Evolutionary conservation across 1,284 basidiomycete species (phyloP), one percentile per base, ranked within the genome.

Genomic region (Cerrena zonata): DNA sequence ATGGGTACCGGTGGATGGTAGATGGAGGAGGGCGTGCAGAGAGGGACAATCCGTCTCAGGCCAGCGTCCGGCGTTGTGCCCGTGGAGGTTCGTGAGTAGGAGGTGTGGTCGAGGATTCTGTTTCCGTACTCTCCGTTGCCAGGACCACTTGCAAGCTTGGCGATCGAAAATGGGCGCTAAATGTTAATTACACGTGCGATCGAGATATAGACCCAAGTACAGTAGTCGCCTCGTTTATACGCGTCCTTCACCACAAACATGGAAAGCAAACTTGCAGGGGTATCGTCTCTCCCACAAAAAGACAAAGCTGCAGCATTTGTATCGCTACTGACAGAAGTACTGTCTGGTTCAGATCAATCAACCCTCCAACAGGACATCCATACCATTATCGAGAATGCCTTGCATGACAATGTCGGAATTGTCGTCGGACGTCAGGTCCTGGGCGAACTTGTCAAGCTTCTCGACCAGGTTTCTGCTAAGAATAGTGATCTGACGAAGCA

Each of bases 341-440:
- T 89, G n/a, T 65, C 80, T 11, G 73, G 74, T 45, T 58, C 73
- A 50, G 72, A 79, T 61, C 68, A 67, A 23, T 53, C 73, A 10
- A 61, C 67, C 5, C 65, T 86, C 45, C 68, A 74, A 18, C 58
- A 65, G 25, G 81, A 87, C 63, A 68, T 89, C 24, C 83, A 84
- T 55, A 65, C 74, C 12, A 73, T 93, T 58, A 79, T 93, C 58
- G 80, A 87, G 56, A 79, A 80, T 57, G 83, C 91, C 52, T 80
- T 90, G 50, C 82, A 88, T 56, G 90, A 92, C 58, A 76, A 73
- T 56, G 81, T 87, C 42, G 86, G 89, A 39, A 79, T 92, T 52
- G 88, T 95, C 51, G 86, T 91, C 46, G 89, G 87, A 21, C 78
- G 91, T 58, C 90, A 93, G 58, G 84, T 93, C 27, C 75, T 94